phyloP scores from a whole-genome alignment of 2,329 filamentous ascomycete species.

The Aspergillus calidoustus region DNA sequence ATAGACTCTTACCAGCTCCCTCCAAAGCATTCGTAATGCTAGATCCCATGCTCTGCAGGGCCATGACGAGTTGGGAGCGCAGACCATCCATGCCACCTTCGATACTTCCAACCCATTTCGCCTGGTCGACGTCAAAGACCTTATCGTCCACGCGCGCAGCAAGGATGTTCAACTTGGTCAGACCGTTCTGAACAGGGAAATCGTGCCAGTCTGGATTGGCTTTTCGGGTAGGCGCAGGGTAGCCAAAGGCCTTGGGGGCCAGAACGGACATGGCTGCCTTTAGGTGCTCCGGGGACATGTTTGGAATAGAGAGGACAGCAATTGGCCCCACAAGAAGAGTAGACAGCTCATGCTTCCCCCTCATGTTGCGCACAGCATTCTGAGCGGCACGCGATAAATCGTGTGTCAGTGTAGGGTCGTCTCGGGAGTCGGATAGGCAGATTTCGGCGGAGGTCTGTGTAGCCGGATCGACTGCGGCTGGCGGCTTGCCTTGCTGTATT shows the following conservation, averaged over 20 bases:
- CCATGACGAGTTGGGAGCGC: constrained; percentile 76
- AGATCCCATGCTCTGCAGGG: constrained; percentile 80
- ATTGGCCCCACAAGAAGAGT: constrained; percentile 82
- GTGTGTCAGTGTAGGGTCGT: constrained; percentile 56
- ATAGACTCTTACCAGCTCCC: constrained; percentile 78
- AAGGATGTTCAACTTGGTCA: constrained; percentile 85
- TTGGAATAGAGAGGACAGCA: constrained; percentile 78
- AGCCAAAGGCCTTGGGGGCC: constrained; percentile 70
- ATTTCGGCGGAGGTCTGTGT: constrained; percentile 40
- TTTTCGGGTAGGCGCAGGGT: constrained; percentile 76
- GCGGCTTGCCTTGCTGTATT: constrained; percentile 6
- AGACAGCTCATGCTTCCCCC: constrained; percentile 65
- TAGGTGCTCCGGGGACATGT: constrained; percentile 81
- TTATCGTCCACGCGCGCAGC: constrained; percentile 86
- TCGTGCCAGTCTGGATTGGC: constrained; percentile 84
- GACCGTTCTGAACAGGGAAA: constrained; percentile 72
- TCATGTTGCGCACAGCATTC: constrained; percentile 53
- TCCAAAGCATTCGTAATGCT: constrained; percentile 79
- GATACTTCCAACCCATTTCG: constrained; percentile 75
- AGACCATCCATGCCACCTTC: constrained; percentile 80
- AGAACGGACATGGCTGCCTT: constrained; percentile 80
- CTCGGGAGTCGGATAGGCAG: constrained; percentile 34
- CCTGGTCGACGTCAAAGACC: constrained; percentile 76
- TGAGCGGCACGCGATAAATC: constrained; percentile 63
- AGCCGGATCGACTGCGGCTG: constrained; percentile 17